A percentile compares a stretch with the other conserved stretches of the same genome.
Evolutionary conservation across 1,284 basidiomycete genomes (phyloP).

Genomic region (Schizopora paradoxa): DNA sequence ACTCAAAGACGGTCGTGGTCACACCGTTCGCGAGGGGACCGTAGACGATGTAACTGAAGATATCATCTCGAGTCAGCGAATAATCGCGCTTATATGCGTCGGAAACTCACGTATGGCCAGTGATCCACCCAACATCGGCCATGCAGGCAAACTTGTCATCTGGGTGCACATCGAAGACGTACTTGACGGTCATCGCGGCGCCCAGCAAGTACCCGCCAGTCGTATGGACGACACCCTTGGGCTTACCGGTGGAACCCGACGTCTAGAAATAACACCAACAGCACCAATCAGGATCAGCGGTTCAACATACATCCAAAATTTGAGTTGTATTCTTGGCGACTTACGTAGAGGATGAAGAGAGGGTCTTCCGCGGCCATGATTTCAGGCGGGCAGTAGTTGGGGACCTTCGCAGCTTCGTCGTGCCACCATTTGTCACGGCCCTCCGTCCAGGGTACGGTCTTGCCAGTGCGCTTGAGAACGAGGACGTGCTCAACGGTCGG

Average conservation of each 20-base stretch:
- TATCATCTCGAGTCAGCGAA: slow-evolving; percentile 1
- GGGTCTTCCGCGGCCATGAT: slow-evolving; percentile 90
- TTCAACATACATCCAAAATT: slow-evolving; percentile 5
- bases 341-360: slow-evolving; percentile 94
- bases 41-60: slow-evolving; percentile 85
- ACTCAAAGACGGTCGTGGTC: slow-evolving; percentile 93
- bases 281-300: slow-evolving; percentile 6
- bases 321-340: slow-evolving; percentile 29
- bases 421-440: slow-evolving; percentile 97
- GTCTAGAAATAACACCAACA: slow-evolving; percentile 44
- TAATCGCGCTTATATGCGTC: slow-evolving; percentile 1
- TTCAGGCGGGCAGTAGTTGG: slow-evolving; percentile 87
- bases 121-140: slow-evolving; percentile 99
- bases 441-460: slow-evolving; percentile 74
- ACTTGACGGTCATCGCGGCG: slow-evolving; percentile 89
- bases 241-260: slow-evolving; percentile 93
- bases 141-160: slow-evolving; percentile 94
- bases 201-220: slow-evolving; percentile 93
- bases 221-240: slow-evolving; percentile 95
- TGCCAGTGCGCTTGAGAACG: slow-evolving; percentile 87
- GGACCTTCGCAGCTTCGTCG: slow-evolving; percentile 81
- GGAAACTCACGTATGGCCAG: slow-evolving; percentile 79
- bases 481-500: slow-evolving; percentile 88
- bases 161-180: slow-evolving; percentile 94
- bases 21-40: slow-evolving; percentile 91